Base-by-base conservation (phyloP, 2,329 filamentous ascomycete species). In the Epichloe coenophiala region DNA sequence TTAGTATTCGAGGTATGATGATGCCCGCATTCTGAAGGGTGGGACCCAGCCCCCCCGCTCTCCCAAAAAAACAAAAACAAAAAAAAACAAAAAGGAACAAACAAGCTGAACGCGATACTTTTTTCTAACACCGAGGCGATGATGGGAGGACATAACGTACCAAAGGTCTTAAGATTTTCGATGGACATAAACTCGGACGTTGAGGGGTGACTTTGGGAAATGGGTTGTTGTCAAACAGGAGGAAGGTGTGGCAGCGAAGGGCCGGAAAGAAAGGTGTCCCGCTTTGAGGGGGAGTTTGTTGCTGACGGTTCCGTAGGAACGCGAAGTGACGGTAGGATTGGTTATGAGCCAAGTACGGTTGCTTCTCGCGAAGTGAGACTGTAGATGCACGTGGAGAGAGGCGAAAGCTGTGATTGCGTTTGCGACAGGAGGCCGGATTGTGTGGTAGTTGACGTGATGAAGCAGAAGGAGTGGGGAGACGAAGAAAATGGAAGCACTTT, bases 151-250 rank as follows among this genome's bases (percentile, higher is more conserved):
- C 9, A 33, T 2, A 39, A 40, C 86, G 68, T 75, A 93, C 87
- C 87, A 83, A 88, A 88, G 79, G 84, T 83, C 83, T 93, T 93
- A 76, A 94, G 86, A 81, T 94, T 94, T 89, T 93, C 86, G 86
- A 93, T 93, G 83, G 88, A 93, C 88, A 93, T 93, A 90, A 88
- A 90, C 84, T 86, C 83, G 83, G 77, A 80, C 81, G 82, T 78
- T 66, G 67, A 64, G 72, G 75, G 76, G 73, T 71, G 61, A 68
- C 69, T 63, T 68, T 68, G 72, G 75, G 74, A 76, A 71, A 76
- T 67, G 69, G 71, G 69, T 74, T 71, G 48, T 33, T 47, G 19
- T 39, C 49, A 35, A 23, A 37, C 61, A 61, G 59, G 55, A 59
- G 63, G 60, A 58, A 58, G 61, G 57, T 60, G 57, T 63, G 65